Evolutionary conservation across 176 grass and related monocot species (phyloP), one percentile per base, ranked within the genome.

Genomic region (Tillandsia fasciculata): DNA sequence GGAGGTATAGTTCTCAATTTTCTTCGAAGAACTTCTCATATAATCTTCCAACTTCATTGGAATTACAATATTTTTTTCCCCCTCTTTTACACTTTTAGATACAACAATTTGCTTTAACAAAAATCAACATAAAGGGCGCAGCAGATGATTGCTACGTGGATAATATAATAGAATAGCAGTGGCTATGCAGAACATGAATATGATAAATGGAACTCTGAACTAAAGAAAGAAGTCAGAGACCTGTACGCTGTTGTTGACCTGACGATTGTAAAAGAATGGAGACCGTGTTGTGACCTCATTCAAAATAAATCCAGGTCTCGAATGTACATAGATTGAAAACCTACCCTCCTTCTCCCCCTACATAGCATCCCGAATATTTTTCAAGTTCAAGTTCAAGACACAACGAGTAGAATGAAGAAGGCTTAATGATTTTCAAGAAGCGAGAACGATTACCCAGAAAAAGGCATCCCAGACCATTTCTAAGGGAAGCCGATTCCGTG

Each of bases 171-270:
- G 33, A 42, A 42, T 7, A 42, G 33, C 33, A 42, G 33, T 6
- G 5, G 33, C 33, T 6, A 42, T 42, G 33, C 33, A 42, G 5
- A 42, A 42, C 33, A 42, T 42, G 33, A 6, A 42, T 42, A 42
- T 42, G 6, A 42, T 42, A 42, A 42, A 42, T 42, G 33, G 33
- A 42, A 42, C 33, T 42, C 33, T 42, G 8, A 33, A 42, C 7
- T 42, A 42, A 42, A 7, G 15, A 56, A 56, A 12, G 26, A 67
- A 54, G 42, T 50, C 61, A 1, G 12, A 11, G 6, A 93, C 94
- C 94, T 99, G 94, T 77, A 86, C 72, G 74, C 94, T 99, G 75
- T 99, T 80, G 77, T 99, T 99, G 77, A 99, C 87, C 78, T 93
- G 94, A 8, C 87, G 84, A 14, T 86, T 84, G 72, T 90, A 88